A percentile compares a stretch with the other conserved stretches of the same genome.
Evolutionary conservation across 1,284 basidiomycete species (phyloP).

Genomic region (Leccinum brunneo-olivaceum): DNA sequence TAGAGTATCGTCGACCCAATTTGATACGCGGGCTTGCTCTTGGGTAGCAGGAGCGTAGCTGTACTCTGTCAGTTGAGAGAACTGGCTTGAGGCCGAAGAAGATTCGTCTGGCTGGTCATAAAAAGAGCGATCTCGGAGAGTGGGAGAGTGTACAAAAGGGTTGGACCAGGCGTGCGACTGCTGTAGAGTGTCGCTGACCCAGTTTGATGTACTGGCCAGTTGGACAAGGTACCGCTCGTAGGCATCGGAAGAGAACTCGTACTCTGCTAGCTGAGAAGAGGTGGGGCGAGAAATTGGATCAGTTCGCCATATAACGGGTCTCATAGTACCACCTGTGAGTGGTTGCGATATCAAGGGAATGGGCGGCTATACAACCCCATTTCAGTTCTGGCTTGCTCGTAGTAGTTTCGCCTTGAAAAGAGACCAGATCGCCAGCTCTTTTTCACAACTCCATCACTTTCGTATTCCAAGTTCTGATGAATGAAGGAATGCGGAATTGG

Average conservation of each 20-base stretch:
- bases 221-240: constrained; percentile 38
- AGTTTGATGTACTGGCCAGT: constrained; percentile 38
- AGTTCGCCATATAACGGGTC: no score
- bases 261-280: constrained; percentile 40
- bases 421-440: no score
- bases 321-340: no score
- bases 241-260: constrained; percentile 50
- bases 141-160: constrained; percentile 28
- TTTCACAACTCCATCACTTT: no score
- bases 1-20: constrained; percentile 35
- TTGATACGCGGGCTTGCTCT: constrained; percentile 37
- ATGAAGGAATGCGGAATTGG: no score
- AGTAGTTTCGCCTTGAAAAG: no score
- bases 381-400: no score
- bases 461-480: no score
- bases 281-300: no score
- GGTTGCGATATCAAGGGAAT: no score
- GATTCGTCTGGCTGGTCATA: constrained; percentile 17
- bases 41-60: constrained; percentile 48
- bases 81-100: background rate
- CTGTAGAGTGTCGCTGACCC: constrained; percentile 31
- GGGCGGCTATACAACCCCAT: no score
- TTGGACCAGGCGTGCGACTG: constrained; percentile 24
- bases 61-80: constrained; percentile 45
- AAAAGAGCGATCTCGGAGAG: constrained; percentile 28